Conservation (phyloP, 495 filamentous ascomycete genomes). For the Letharia lupina region DNA sequence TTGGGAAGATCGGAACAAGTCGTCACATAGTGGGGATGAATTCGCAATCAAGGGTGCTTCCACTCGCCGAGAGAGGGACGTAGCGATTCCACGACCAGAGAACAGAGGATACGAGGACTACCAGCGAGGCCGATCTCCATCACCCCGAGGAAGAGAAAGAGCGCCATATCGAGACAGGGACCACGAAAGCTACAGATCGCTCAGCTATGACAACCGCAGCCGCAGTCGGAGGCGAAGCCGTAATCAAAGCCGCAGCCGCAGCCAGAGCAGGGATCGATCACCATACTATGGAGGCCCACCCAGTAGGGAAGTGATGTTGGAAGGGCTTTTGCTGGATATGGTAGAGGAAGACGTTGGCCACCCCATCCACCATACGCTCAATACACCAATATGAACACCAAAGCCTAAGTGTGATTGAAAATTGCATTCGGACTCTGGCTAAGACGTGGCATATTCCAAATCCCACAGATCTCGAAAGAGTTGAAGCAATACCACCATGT, state of each 20-base stretch:
- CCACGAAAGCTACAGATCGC: constrained; percentile 47
- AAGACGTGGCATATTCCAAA: constrained; percentile 38
- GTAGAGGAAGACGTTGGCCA: constrained; percentile 54
- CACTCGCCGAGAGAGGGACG: constrained; percentile 19
- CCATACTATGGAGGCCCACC: constrained; percentile 42
- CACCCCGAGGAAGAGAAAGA: constrained; percentile 34
- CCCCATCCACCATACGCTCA: constrained; percentile 25
- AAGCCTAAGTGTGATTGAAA: constrained; percentile 21
- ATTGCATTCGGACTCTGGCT: constrained; percentile 34
- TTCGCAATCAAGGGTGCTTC: constrained; percentile 17
- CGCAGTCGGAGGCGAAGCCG: constrained; percentile 34
- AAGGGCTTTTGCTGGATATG: constrained; percentile 51
- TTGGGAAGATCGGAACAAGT: constrained; percentile 27
- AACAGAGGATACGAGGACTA: constrained; percentile 31
- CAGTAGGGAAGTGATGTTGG: constrained; percentile 53
- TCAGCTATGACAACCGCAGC: constrained; percentile 35
- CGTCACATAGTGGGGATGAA: constrained; percentile 28
- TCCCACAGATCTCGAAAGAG: constrained; percentile 53
- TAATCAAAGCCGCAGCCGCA: constrained; percentile 35
- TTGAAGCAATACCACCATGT: constrained; percentile 51
- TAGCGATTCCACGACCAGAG: constrained; percentile 20
- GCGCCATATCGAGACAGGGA: constrained; percentile 48
- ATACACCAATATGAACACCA: constrained; percentile 16
- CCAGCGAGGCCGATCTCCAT: constrained; percentile 33
- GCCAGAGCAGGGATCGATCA: constrained; percentile 36